These are phyloP conservation scores for Linnemannia zychae DNA, from an alignment of 192 early-diverging fungal species.

Conservation along the genomic window DNA sequence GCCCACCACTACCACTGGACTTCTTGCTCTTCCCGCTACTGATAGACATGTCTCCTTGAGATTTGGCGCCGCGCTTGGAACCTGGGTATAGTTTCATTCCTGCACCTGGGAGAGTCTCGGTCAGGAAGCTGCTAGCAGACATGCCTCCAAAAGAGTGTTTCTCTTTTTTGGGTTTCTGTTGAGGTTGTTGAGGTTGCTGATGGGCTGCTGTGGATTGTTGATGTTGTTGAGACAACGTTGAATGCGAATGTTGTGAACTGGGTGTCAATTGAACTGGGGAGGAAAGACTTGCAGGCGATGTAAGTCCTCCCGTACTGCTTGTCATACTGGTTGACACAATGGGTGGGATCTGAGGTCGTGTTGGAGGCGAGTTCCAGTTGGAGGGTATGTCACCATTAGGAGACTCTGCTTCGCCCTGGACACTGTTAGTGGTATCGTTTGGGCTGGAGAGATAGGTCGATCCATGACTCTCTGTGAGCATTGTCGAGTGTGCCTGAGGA, in stretches of 20 bases:
- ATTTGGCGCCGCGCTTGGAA: conserved; percentile 42
- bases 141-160: conserved; percentile 51
- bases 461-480: conserved; percentile 31
- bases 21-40: conserved; percentile 30
- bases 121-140: conserved; percentile 50
- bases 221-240: conserved; percentile 4
- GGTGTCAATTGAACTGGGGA: conserved; percentile 41
- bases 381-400: conserved; percentile 16
- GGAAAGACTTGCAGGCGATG: conserved; percentile 33
- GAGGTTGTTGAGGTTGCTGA: conserved; percentile 16
- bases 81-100: conserved; percentile 50
- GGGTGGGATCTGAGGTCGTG: conserved; percentile 16
- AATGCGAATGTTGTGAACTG: conserved; percentile 9
- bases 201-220: conserved; percentile 9
- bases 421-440: conserved; percentile 6
- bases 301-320: conserved; percentile 28
- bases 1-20: conserved; percentile 16
- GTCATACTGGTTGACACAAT: conserved; percentile 34
- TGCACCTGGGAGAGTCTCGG: conserved; percentile 41
- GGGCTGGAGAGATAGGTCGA: conserved; percentile 39
- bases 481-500: background rate
- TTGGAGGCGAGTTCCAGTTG: conserved; percentile 40
- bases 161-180: conserved; percentile 43
- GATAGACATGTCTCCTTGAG: conserved; percentile 41
- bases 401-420: conserved; percentile 20